phyloP scores from a whole-genome alignment of 164 flowering plant genomes.

The Protea cynaroides region DNA sequence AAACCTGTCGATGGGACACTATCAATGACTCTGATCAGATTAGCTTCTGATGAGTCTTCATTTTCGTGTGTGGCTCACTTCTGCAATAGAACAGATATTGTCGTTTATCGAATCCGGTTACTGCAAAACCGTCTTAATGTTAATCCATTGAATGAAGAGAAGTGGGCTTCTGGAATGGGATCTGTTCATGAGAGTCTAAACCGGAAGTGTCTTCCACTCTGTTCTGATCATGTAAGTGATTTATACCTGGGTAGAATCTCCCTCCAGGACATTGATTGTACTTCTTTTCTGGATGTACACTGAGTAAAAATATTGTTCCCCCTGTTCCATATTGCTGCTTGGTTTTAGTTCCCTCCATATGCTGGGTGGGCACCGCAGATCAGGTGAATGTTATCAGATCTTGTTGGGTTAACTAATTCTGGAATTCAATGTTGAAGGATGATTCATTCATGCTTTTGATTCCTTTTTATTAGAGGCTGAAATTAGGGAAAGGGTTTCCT shows the following conservation, averaged over 20 bases:
- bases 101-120: slow-evolving; percentile 53
- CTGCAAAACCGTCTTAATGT: slow-evolving; percentile 51
- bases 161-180: slow-evolving; percentile 71
- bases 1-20: slow-evolving; percentile 84
- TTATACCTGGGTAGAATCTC: slow-evolving; percentile 58
- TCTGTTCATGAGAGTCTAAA: slow-evolving; percentile 62
- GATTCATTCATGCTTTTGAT: too few species aligned
- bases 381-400: not conserved
- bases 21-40: slow-evolving; percentile 53
- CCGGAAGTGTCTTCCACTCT: slow-evolving; percentile 65
- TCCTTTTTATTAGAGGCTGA: too few species aligned
- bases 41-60: slow-evolving; percentile 62
- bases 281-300: slow-evolving; percentile 44
- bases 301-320: slow-evolving; percentile 4
- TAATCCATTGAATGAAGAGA: slow-evolving; percentile 40
- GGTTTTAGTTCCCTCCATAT: not conserved
- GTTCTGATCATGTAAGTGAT: slow-evolving; percentile 58
- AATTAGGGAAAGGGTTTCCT: too few species aligned
- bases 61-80: slow-evolving; percentile 68
- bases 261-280: slow-evolving; percentile 76
- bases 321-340: not conserved
- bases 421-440: not conserved
- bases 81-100: slow-evolving; percentile 52
- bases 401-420: not conserved
- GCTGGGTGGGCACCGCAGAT: too few species aligned